phyloP scores from a whole-genome alignment of 225 moss, liverwort and hornwort genomes.

The Bryum argenteum region DNA sequence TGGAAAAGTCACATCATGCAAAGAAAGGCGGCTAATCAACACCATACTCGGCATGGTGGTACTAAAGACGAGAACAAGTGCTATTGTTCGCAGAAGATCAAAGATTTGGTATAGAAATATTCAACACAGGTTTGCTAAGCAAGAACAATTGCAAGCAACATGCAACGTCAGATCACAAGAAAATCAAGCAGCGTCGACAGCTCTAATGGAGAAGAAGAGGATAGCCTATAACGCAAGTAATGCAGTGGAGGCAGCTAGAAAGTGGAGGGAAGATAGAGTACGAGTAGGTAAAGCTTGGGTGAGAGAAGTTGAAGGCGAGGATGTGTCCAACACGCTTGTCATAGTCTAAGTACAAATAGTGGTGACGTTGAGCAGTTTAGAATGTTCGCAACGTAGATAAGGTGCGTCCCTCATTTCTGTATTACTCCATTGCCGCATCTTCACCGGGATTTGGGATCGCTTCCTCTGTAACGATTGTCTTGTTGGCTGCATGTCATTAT shows the following conservation, averaged over 20 bases:
- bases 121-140: background rate
- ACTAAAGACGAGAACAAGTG: too few species aligned
- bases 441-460: too few species aligned
- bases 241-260: background rate
- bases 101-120: too few species aligned
- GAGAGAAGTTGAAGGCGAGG: background rate
- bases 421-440: too few species aligned
- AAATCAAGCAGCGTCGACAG: background rate
- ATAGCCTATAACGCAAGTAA: background rate
- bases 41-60: too few species aligned
- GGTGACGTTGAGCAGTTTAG: background rate
- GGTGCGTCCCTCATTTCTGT: too few species aligned
- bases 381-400: too few species aligned
- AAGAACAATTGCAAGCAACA: background rate
- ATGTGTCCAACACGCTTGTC: background rate
- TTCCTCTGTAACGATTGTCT: too few species aligned
- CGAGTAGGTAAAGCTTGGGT: background rate
- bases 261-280: background rate
- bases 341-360: background rate
- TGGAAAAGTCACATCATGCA: too few species aligned
- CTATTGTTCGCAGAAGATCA: too few species aligned
- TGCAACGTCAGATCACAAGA: background rate
- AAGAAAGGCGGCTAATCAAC: too few species aligned
- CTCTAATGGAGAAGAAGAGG: background rate
- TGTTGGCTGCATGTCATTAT: too few species aligned